Conservation (phyloP, 768 basidiomycete species). For the Obba rivulosa region DNA sequence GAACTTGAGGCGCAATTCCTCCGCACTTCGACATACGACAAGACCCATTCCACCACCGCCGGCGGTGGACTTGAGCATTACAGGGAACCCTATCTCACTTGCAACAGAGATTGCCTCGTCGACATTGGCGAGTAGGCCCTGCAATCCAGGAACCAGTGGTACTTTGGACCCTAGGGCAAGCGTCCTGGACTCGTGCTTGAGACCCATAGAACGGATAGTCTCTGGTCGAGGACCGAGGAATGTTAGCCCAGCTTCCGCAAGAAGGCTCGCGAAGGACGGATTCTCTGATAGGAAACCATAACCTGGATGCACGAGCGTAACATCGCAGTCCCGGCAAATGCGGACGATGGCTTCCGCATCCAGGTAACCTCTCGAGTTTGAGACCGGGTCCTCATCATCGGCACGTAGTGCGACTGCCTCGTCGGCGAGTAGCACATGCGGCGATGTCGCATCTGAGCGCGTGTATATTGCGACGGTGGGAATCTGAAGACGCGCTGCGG, state of each 20-base stretch:
- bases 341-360: conserved; percentile 32
- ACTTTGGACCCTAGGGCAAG: conserved; percentile 44
- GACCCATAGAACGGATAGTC: conserved; percentile 49
- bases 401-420: conserved; percentile 36
- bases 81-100: conserved; percentile 45
- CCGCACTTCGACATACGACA: conserved; percentile 42
- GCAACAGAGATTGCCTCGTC: conserved; percentile 40
- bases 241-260: conserved; percentile 43
- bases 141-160: conserved; percentile 52
- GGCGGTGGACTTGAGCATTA: conserved; percentile 63
- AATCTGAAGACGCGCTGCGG: conserved; percentile 47
- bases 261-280: conserved; percentile 43
- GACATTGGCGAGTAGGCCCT: conserved; percentile 36
- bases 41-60: conserved; percentile 72
- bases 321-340: conserved; percentile 35
- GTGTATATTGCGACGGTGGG: conserved; percentile 56
- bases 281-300: conserved; percentile 68
- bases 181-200: conserved; percentile 53
- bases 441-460: conserved; percentile 49
- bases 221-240: conserved; percentile 54
- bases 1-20: conserved; percentile 34
- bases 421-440: conserved; percentile 53
- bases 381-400: conserved; percentile 15
- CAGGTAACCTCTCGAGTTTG: conserved; percentile 44
- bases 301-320: conserved; percentile 56